Evolutionary conservation across 2,329 filamentous ascomycete species (phyloP), one percentile per base, ranked within the genome.

Genomic region (Colletotrichum lentis): DNA sequence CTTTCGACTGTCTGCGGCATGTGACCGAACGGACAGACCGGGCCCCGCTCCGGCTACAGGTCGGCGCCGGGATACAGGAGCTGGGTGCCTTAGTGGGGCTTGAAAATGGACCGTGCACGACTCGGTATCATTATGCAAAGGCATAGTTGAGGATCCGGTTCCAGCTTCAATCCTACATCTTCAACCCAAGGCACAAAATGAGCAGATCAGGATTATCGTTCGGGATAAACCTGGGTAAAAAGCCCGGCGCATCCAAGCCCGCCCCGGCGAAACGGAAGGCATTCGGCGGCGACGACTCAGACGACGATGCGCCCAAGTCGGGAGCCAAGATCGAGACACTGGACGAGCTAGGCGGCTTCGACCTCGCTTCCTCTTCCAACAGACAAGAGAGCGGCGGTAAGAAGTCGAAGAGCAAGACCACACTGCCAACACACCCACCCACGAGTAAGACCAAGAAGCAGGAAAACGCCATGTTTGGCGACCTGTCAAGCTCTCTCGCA

Each of bases 401-500:
- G 71, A 39, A 76, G 77, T 27, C 71, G 50, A 82, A 79, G 65
- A 69, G 70, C 31, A 81, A 76, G 65, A 75, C 75, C 39, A 74
- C 64, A 71, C 71, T 73, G 8, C 78, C 79, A 2, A 72, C 75
- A 2, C 77, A 80, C 72, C 77, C 82, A 53, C 80, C 85, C 64
- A 79, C 80, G 73, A 74, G 81, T 55, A 84, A 83, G 64, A 72
- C 78, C 35, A 85, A 63, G 35, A 70, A 84, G 68, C 72, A 76
- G 11, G 75, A 78, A 14, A 81, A 78, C 62, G 79, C 80, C 57
- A 81, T 84, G 75, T 90, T 88, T 72, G 86, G 85, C 43, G 90
- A 94, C 74, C 84, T 93, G 1, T 91, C 91, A 3, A 87, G 87
- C 73, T 80, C 86, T 1, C 82, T 90, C 39, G 82, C 87, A 37